Base-by-base conservation (phyloP, 345 rosid genomes). In the Hibiscus syriacus region DNA sequence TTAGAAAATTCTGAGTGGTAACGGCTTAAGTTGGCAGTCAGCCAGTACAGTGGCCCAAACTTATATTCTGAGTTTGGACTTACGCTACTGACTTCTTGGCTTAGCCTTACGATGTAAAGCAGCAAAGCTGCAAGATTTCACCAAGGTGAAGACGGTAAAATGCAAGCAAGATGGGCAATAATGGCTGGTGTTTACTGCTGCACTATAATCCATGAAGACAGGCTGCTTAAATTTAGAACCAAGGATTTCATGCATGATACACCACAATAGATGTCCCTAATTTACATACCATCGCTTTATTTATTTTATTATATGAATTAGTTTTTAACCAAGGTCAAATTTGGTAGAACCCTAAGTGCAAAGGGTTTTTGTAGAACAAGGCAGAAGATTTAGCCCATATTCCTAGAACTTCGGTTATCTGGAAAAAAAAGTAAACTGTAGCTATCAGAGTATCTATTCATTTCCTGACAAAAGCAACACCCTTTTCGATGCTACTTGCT, bases 401-500 rank as follows among this genome's bases (percentile, higher is more conserved):
- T n/a, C n/a, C n/a, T n/a, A n/a, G n/a, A n/a, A n/a, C n/a, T n/a
- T n/a, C n/a, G n/a, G n/a, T n/a, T n/a, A n/a, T n/a, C n/a, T n/a
- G 38, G 7, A 34, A 9, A 34, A 34, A 30, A 30, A 34, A 34
- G 38, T 4, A 34, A 56, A 62, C 38, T n/a, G 23, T 17, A 3
- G 29, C 25, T 25, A 25, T 50, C 36, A 43, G 36, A 10, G 55
- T 26, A 46, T 7, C 68, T 72, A 19, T 26, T 85, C 71, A 88
- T 69, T 88, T 92, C 78, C 69, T 84, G 76, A 80, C 71, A 66
- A 87, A 93, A 43, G 90, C 63, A 55, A 89, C 70, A 5, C 97
- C 98, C 81, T 90, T 93, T 68, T 81, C 77, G 74, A 93, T 93
- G 82, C 97, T 93, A 68, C 49, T 82, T 16, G 73, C 86, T 27